These are phyloP conservation scores for Phtheirospermum japonicum DNA, from an alignment of 257 asterid species.

Conservation along the genomic window DNA sequence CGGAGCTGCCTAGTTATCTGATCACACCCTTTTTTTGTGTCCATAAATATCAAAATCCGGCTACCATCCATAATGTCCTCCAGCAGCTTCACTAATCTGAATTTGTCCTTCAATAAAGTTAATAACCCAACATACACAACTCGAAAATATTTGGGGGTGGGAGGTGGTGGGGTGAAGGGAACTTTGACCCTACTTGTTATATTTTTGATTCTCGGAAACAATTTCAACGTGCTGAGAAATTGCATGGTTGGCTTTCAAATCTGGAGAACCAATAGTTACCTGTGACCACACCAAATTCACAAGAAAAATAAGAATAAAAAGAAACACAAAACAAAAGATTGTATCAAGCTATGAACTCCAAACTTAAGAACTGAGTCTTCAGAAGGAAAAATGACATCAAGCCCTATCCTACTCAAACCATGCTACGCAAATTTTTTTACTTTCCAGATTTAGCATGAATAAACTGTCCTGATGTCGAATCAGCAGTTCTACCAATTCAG, in stretches of 20 bases:
- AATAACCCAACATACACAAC: constrained; percentile 20
- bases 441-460: constrained; percentile 3
- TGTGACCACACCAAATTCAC: constrained; percentile 24
- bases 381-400: constrained; percentile 6
- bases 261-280: constrained; percentile 89
- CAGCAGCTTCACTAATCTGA: constrained; percentile 85
- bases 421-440: not conserved
- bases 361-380: not conserved
- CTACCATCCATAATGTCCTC: constrained; percentile 99
- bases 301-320: constrained; percentile 2
- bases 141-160: not conserved
- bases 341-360: constrained; percentile 6
- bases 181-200: constrained; percentile 63
- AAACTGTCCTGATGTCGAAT: constrained; percentile 5
- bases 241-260: constrained; percentile 95
- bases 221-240: constrained; percentile 90
- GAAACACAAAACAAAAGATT: not conserved
- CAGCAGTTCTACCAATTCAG: constrained; percentile 10
- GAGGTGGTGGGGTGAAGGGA: not conserved
- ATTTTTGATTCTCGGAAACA: constrained; percentile 84
- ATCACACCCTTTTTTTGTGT: constrained; percentile 96
- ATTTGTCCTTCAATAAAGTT: constrained; percentile 22
- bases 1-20: constrained; percentile 93
- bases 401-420: constrained; percentile 9
- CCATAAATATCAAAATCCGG: constrained; percentile 93